Evolutionary conservation across 306 rosid genomes (phyloP).

Genomic region (Amphicarpaea edgeworthii): DNA sequence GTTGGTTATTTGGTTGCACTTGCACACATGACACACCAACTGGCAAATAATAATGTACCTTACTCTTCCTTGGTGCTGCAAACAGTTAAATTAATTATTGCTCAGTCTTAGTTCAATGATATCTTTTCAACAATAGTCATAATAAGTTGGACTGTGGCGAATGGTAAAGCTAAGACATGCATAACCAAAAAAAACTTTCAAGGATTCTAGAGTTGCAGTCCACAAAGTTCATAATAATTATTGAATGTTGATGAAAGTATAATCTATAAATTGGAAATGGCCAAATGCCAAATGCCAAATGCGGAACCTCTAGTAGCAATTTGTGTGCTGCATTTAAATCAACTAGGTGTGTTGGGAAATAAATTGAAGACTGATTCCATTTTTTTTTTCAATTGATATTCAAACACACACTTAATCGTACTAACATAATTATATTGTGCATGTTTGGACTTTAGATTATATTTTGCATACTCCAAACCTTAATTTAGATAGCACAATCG

Average conservation of each 20-base stretch:
- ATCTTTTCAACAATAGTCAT: not conserved
- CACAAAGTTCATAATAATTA: not conserved
- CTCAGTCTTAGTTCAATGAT: conserved; percentile 3
- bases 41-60: not conserved
- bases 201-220: not conserved
- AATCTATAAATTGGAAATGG: not conserved
- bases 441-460: not conserved
- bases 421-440: not conserved
- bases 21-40: conserved; percentile 4
- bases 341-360: too few relatives aligned
- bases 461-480: not conserved
- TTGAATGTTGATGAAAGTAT: not conserved
- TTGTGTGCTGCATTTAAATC: not conserved
- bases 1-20: not conserved
- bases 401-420: too few relatives aligned
- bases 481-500: not conserved
- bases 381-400: too few relatives aligned
- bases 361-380: too few relatives aligned
- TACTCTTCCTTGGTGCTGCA: not conserved
- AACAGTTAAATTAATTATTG: conserved; percentile 3
- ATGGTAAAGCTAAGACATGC: not conserved
- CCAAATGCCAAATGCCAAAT: not conserved
- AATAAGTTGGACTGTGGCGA: not conserved
- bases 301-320: not conserved
- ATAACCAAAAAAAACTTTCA: not conserved